Conservation (phyloP, 1,284 basidiomycete genomes). For the Boletus calvinii region DNA sequence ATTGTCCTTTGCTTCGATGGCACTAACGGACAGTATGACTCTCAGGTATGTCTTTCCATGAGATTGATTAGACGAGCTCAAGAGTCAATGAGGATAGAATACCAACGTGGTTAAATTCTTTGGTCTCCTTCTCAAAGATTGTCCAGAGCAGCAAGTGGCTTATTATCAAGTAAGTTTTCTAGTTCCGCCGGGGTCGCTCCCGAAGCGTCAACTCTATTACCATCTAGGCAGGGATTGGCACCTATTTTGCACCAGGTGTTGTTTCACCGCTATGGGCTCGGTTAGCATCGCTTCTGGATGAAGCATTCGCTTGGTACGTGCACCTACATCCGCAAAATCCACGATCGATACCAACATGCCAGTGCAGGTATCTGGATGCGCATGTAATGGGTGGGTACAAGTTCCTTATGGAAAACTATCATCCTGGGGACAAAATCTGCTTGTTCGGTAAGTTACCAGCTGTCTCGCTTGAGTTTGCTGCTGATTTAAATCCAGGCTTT, state of each 20-base stretch:
- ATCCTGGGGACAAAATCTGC: conserved; percentile 57
- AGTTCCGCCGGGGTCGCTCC: not conserved
- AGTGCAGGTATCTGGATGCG: conserved; percentile 52
- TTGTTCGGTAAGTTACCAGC: conserved; percentile 49
- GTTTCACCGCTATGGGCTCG: conserved; percentile 51
- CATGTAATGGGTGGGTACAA: conserved; percentile 66
- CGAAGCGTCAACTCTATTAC: not conserved
- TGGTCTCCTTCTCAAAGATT: conserved; percentile 57
- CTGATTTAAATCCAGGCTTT: conserved; percentile 48
- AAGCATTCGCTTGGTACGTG: conserved; percentile 59
- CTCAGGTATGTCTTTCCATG: conserved; percentile 28
- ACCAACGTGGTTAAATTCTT: conserved; percentile 73
- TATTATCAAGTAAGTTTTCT: conserved; percentile 60
- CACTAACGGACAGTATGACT: conserved; percentile 50
- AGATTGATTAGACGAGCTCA: not conserved
- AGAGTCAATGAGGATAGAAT: conserved; percentile 43
- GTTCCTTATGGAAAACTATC: conserved; percentile 69
- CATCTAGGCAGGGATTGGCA: conserved; percentile 60
- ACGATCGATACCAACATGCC: not conserved
- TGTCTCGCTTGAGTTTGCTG: not conserved
- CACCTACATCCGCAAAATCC: not conserved
- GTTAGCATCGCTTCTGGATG: conserved; percentile 52
- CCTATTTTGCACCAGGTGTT: conserved; percentile 55
- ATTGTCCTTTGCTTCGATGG: conserved; percentile 67
- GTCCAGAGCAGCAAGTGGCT: conserved; percentile 52